Conservation (phyloP, 2,329 filamentous ascomycete genomes). For the Diaporthe sp. region DNA sequence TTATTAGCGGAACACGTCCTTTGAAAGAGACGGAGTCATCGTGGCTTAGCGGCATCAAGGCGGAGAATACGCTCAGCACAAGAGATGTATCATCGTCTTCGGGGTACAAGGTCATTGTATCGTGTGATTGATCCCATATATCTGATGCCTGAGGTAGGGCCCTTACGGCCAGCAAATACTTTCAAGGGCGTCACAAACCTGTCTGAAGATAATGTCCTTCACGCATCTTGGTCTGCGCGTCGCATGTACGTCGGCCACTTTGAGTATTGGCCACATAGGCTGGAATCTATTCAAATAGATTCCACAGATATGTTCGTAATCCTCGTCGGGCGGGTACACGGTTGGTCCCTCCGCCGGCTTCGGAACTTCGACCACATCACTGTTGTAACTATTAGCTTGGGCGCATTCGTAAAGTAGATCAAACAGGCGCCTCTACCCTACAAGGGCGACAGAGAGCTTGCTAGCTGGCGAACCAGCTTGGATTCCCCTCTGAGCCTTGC, state of each 20-base stretch:
- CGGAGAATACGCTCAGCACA: neutral
- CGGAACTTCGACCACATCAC: neutral
- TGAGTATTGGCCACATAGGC: slow-evolving; percentile 67
- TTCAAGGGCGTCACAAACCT: slow-evolving; percentile 46
- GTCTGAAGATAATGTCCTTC: slow-evolving; percentile 59
- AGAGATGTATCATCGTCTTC: too few relatives aligned
- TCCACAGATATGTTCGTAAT: slow-evolving; percentile 60
- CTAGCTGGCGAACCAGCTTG: neutral
- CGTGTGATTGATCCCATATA: too few relatives aligned
- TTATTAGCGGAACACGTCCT: neutral
- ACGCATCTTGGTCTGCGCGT: slow-evolving; percentile 50
- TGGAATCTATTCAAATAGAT: slow-evolving; percentile 68
- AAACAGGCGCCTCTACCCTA: too few relatives aligned
- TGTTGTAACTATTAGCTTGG: neutral
- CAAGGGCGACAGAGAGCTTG: too few relatives aligned
- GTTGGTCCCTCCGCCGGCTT: slow-evolving; percentile 55
- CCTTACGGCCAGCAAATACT: neutral
- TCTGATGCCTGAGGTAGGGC: too few relatives aligned
- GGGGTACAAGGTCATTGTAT: too few relatives aligned
- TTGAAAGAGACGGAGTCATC: neutral
- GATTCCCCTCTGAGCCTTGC: neutral
- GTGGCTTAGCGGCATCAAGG: neutral
- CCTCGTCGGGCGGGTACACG: slow-evolving; percentile 61
- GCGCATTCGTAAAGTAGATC: too few relatives aligned
- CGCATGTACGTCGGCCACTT: slow-evolving; percentile 51